These are phyloP conservation scores for Fusarium sublunatum DNA, from an alignment of 2,329 filamentous ascomycete genomes.

Conservation along the genomic window DNA sequence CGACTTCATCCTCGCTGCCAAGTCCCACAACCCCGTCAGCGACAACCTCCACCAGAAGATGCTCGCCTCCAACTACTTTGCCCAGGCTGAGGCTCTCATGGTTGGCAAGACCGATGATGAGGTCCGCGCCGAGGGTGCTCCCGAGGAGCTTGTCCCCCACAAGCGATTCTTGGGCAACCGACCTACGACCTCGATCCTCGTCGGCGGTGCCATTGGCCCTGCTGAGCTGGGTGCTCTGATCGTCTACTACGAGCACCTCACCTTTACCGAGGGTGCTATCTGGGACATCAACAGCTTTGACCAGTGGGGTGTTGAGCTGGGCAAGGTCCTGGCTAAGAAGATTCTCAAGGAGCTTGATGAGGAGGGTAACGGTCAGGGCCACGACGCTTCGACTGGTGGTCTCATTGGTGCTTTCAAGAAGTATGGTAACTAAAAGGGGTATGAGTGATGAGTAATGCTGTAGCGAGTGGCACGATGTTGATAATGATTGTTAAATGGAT, in stretches of 20 bases:
- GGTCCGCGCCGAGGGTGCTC: conserved; percentile 78
- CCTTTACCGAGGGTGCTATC: conserved; percentile 95
- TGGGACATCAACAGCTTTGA: conserved; percentile 99
- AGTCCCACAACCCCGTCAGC: conserved; percentile 96
- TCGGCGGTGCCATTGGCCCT: conserved; percentile 91
- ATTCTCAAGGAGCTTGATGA: conserved; percentile 87
- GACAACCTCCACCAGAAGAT: conserved; percentile 96
- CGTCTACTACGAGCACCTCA: conserved; percentile 98
- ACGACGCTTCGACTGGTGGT: conserved; percentile 89
- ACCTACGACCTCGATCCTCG: conserved; percentile 92
- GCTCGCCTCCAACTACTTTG: conserved; percentile 92
- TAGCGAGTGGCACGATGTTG: conserved; percentile 25
- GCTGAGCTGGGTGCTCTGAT: conserved; percentile 94
- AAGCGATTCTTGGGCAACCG: conserved; percentile 99
- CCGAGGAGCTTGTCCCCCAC: conserved; percentile 87
- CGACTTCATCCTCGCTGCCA: conserved; percentile 95
- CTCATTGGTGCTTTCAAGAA: conserved; percentile 94
- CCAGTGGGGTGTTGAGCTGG: conserved; percentile 99
- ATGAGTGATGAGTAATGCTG: conserved; percentile 15
- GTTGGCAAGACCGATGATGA: conserved; percentile 87
- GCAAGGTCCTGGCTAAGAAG: conserved; percentile 95
- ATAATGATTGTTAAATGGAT: conserved; percentile 38
- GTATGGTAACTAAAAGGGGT: conserved; percentile 61
- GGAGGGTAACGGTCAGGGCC: conserved; percentile 74
- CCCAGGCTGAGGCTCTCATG: conserved; percentile 90